A percentile compares a stretch with the other conserved stretches of the same genome.
Conservation (phyloP, 768 basidiomycete species). For the Terana coerulea region DNA sequence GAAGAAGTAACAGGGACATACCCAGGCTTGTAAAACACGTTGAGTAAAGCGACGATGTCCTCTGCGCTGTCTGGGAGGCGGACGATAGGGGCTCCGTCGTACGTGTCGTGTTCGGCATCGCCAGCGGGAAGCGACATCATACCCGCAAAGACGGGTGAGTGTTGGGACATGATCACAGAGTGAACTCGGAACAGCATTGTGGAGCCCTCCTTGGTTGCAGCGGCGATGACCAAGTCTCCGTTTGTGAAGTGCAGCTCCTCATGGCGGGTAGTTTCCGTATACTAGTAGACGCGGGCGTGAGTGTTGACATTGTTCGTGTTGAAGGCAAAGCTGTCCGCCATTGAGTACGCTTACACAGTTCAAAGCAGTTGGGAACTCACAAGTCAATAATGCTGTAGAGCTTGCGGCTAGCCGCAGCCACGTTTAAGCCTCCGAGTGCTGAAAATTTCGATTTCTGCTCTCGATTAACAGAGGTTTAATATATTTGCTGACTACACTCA, state of each 20-base stretch:
- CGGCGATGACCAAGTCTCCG: not conserved
- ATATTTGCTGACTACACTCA: too few relatives aligned
- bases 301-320: too few relatives aligned
- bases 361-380: too few relatives aligned
- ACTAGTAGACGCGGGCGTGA: too few relatives aligned
- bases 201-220: not conserved
- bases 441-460: too few relatives aligned
- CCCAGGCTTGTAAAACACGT: slow-evolving; percentile 3
- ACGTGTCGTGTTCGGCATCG: not conserved
- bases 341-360: too few relatives aligned
- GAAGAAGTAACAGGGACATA: not conserved
- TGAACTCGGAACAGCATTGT: not conserved
- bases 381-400: too few relatives aligned
- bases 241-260: not conserved
- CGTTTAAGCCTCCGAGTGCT: too few relatives aligned
- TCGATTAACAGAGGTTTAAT: too few relatives aligned
- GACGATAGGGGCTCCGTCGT: not conserved
- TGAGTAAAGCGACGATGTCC: slow-evolving; percentile 10
- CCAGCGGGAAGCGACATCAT: not conserved
- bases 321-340: too few relatives aligned
- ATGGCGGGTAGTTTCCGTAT: too few relatives aligned
- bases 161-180: not conserved
- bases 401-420: too few relatives aligned
- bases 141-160: not conserved
- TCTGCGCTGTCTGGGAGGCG: slow-evolving; percentile 16